phyloP scores from a whole-genome alignment of 371 early-diverging fungal species.

The Parasitella parasitica region DNA sequence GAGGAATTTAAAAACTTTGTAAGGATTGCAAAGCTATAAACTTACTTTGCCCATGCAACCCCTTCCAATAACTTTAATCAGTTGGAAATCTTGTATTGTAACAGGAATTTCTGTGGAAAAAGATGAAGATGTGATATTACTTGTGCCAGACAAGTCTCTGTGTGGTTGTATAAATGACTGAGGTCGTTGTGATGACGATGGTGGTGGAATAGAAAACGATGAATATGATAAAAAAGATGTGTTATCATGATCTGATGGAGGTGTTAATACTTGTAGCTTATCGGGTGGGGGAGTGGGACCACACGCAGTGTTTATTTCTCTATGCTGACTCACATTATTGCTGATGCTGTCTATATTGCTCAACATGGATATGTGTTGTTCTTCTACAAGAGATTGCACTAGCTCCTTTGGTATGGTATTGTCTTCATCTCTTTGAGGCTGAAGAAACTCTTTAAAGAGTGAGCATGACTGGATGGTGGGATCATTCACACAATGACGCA shows the following conservation, averaged over 20 bases:
- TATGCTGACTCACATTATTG: not conserved
- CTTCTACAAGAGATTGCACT: conserved; percentile 27
- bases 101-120: conserved; percentile 4
- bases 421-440: conserved; percentile 49
- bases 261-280: not conserved
- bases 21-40: too few relatives aligned
- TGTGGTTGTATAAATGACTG: not conserved
- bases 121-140: not conserved
- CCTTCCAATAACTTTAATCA: conserved; percentile 55
- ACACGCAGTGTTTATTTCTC: not conserved
- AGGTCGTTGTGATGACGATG: not conserved
- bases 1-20: not conserved
- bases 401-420: conserved; percentile 23
- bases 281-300: conserved; percentile 7
- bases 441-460: conserved; percentile 47
- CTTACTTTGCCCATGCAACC: conserved; percentile 54
- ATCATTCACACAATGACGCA: conserved; percentile 41
- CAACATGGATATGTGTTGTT: conserved; percentile 1
- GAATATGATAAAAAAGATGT: conserved; percentile 1
- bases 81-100: conserved; percentile 48
- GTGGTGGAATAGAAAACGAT: conserved; percentile 3
- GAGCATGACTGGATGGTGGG: conserved; percentile 33
- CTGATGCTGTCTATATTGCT: not conserved
- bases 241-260: not conserved
- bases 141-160: not conserved